Evolutionary conservation across 106 monocot genomes (phyloP).

Genomic region (Hemerocallis citrina): DNA sequence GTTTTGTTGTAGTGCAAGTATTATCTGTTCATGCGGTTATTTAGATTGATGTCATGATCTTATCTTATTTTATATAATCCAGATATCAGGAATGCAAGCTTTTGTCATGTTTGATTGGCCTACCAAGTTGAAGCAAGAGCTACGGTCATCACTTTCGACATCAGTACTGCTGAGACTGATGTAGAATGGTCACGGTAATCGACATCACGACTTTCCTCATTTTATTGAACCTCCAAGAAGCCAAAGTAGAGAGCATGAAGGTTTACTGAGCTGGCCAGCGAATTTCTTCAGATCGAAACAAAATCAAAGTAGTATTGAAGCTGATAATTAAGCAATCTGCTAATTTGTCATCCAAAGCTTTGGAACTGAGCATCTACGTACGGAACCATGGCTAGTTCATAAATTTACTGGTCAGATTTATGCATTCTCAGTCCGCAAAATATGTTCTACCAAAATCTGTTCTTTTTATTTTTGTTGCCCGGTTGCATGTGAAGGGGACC

Average conservation of each 20-base stretch:
- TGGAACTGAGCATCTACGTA: constrained; percentile 89
- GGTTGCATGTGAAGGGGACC: too few species aligned
- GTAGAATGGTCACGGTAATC: constrained; percentile 21
- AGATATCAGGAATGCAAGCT: constrained; percentile 34
- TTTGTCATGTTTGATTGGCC: constrained; percentile 26
- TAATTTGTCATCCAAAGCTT: constrained; percentile 65
- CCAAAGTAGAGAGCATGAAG: constrained; percentile 45
- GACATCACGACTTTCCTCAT: constrained; percentile 25
- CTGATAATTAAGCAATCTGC: constrained; percentile 14
- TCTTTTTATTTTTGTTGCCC: too few species aligned
- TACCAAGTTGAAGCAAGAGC: constrained; percentile 79
- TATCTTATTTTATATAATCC: neutral
- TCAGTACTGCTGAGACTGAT: constrained; percentile 32
- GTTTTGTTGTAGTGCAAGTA: too few species aligned
- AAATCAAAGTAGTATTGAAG: constrained; percentile 17
- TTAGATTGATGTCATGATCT: too few species aligned
- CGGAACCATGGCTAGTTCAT: constrained; percentile 67
- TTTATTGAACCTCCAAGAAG: constrained; percentile 29
- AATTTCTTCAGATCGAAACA: constrained; percentile 34
- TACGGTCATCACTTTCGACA: constrained; percentile 62
- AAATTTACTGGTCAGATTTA: too few species aligned
- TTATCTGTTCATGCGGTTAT: too few species aligned
- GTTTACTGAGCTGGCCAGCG: constrained; percentile 89
- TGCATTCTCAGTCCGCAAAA: too few species aligned
- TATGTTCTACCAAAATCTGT: too few species aligned